Conservation (phyloP, 176 grass and related monocot species). For the Oryza australiensis region DNA sequence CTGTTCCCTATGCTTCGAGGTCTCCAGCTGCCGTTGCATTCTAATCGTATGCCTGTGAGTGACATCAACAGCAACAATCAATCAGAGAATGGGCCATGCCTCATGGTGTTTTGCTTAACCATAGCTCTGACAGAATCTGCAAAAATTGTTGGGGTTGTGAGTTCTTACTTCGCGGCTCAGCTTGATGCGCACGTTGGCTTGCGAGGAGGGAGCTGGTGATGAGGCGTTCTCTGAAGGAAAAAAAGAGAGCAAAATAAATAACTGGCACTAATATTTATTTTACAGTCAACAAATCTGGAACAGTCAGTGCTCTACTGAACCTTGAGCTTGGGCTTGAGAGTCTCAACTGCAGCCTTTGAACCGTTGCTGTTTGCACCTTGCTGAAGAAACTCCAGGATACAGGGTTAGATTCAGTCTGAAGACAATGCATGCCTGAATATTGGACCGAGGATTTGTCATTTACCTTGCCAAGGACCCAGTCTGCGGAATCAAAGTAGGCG, state of each 20-base stretch:
- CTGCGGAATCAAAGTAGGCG: slow-evolving; percentile 88
- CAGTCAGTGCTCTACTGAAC: slow-evolving; percentile 41
- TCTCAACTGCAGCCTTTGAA: slow-evolving; percentile 54
- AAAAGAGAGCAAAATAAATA: not conserved
- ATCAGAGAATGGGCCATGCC: not conserved
- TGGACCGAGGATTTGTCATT: not conserved
- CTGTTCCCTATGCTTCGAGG: not conserved
- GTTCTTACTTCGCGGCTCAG: slow-evolving; percentile 47
- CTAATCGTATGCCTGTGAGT: not conserved
- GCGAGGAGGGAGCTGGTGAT: slow-evolving; percentile 82
- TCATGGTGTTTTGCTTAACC: not conserved
- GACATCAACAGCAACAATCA: not conserved
- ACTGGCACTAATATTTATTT: not conserved
- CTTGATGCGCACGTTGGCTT: slow-evolving; percentile 79
- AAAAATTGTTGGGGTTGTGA: not conserved
- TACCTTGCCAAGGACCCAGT: slow-evolving; percentile 97
- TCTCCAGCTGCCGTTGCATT: slow-evolving; percentile 1
- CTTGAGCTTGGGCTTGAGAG: slow-evolving; percentile 92
- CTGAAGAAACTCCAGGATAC: slow-evolving; percentile 34
- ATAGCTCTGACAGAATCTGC: not conserved
- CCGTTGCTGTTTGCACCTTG: slow-evolving; percentile 68
- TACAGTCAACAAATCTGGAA: not conserved
- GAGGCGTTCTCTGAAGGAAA: slow-evolving; percentile 72
- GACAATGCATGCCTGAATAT: not conserved
- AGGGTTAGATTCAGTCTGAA: slow-evolving; percentile 13